Base-by-base conservation (phyloP, 148 eudicot species). In the Dysphania ambrosioides region DNA sequence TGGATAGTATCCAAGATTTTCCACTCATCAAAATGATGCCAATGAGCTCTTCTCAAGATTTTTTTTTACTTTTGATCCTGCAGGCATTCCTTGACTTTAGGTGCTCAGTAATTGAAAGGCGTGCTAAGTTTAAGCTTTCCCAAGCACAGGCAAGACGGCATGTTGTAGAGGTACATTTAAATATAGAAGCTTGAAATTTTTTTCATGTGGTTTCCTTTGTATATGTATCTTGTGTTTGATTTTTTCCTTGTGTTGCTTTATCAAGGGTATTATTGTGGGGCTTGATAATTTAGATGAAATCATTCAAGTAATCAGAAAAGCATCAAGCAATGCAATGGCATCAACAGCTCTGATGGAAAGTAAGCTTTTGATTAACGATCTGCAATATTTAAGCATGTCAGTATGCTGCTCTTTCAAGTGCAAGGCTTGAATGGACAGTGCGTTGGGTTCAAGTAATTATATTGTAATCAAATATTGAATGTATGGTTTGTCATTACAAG, bases 71-170 rank as follows among this genome's bases (percentile, higher is more conserved):
- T 38, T 70, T 42, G 32, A 47, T 78, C 79, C 80, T 72, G 74
- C 90, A 95, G 98, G 96, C 96, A 55, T 95, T 92, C 78, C 83
- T 95, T 78, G 96, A 92, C 71, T 95, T 95, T 78, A 90, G 98
- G 84, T 92, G 91, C 78, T 79, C 89, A 36, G 92, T 90, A 27
- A 79, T 95, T 75, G 96, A 90, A 85, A 87, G 98, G 64, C 97
- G 98, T 72, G 89, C 98, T 47, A 81, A 53, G 56, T 89, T 58
- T 81, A 92, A 92, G 87, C 92, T 92, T 66, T 81, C 86, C 40
- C 98, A 95, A 38, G 97, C 98, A 19, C 84, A 79, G 77, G 90
- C 88, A 61, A 88, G 98, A 70, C 82, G 83, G 82, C 98, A 95
- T 81, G 86, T 95, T 73, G 85, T 95, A 66, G 92, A 92, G 96